These are phyloP conservation scores for Diaporthe capsici DNA, from an alignment of 2,329 filamentous ascomycete genomes.

Conservation along the genomic window DNA sequence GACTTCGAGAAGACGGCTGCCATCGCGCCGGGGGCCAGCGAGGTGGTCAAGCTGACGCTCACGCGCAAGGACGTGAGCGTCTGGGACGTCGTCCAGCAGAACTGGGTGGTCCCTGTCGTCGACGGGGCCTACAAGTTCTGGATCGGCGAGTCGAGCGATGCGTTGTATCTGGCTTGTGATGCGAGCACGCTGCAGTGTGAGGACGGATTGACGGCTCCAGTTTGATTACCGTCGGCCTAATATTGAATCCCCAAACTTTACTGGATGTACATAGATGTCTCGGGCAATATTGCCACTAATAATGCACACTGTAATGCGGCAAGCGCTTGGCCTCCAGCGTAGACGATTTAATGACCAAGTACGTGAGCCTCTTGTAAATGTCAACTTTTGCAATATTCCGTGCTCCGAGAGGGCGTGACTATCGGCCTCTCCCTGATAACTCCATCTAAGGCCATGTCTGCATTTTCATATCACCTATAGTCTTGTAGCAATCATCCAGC, in stretches of 20 bases:
- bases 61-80: slow-evolving; percentile 61
- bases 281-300: neutral
- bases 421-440: neutral
- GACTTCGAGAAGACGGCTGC: slow-evolving; percentile 54
- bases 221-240: slow-evolving; percentile 44
- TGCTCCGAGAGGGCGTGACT: too few species aligned
- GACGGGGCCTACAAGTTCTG: slow-evolving; percentile 58
- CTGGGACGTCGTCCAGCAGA: slow-evolving; percentile 63
- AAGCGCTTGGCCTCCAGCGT: neutral
- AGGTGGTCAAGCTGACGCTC: slow-evolving; percentile 52
- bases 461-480: neutral
- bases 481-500: neutral
- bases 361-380: neutral
- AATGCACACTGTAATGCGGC: neutral
- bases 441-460: neutral
- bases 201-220: slow-evolving; percentile 51
- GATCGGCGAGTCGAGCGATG: slow-evolving; percentile 61
- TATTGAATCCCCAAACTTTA: neutral
- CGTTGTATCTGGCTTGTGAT: slow-evolving; percentile 56
- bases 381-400: too few species aligned
- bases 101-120: slow-evolving; percentile 63
- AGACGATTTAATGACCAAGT: neutral
- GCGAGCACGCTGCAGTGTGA: slow-evolving; percentile 55
- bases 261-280: neutral
- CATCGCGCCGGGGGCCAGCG: slow-evolving; percentile 48